A percentile compares a stretch with the other conserved stretches of the same genome.
Evolutionary conservation across 1,284 basidiomycete genomes (phyloP).

Genomic region (Ustilago bromivora): DNA sequence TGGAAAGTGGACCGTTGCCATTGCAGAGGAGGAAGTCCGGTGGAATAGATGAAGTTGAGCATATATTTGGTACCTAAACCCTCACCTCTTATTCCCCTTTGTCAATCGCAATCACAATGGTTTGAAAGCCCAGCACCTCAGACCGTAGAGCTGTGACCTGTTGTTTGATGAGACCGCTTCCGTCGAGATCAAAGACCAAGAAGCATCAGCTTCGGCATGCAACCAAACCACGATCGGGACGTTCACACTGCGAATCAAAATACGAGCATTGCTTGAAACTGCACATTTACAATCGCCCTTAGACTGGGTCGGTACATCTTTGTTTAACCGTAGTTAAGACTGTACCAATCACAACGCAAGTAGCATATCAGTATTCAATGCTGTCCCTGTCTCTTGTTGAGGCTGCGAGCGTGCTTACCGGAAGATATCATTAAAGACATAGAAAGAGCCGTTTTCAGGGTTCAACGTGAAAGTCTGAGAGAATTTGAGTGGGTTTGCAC

Average conservation of each 20-base stretch:
- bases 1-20: constrained; percentile 21
- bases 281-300: no score
- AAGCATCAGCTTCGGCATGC: no score
- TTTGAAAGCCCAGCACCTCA: no score
- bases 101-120: not conserved
- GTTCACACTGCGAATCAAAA: no score
- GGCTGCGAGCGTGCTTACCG: constrained; percentile 27
- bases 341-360: constrained; percentile 2
- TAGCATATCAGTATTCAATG: not conserved
- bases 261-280: no score
- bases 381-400: no score
- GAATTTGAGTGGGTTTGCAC: constrained; percentile 35
- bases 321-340: constrained; percentile 63
- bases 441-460: constrained; percentile 82
- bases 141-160: no score
- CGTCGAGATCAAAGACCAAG: no score
- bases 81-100: not conserved
- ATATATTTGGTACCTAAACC: constrained; percentile 55
- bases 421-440: constrained; percentile 76
- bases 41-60: constrained; percentile 65
- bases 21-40: constrained; percentile 58
- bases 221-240: no score
- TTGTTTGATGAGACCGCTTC: no score
- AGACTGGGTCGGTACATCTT: not conserved
- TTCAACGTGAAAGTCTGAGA: constrained; percentile 82